Evolutionary conservation across 1,284 basidiomycete species (phyloP), one percentile per base, ranked within the genome.

Genomic region (Erythrobasidium hasegawianum): DNA sequence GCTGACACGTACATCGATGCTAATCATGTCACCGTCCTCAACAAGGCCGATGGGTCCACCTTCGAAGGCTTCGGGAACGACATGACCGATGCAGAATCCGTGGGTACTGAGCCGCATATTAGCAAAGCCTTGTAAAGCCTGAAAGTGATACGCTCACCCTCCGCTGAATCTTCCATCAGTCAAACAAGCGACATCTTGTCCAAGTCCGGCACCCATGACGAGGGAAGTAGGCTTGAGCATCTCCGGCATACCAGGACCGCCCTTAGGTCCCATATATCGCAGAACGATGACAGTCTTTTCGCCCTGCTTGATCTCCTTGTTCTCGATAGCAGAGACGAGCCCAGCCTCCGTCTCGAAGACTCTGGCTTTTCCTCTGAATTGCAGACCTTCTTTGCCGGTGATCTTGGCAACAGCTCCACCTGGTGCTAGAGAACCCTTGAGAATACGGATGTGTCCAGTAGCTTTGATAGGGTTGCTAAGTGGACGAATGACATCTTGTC

Each of bases 111-210:
- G 33, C 5, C 4, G 11, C 33, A 5, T 11, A 11, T 33, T 11
- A 33, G 33, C 33, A 11, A 33, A 33, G 33, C 33, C 87, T 71
- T 2, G 20, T 57, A 50, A 59, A 29, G 50, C 68, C 16, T 27
- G 61, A 54, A 68, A 52, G 79, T 2, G 27, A 47, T 29, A 22
- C 9, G 72, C 84, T 76, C 72, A 90, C 87, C 89, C 92, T 60
- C 94, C 95, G 29, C 89, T 92, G 83, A 98, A 98, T 47, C 95
- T 85, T 52, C 95, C 95, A 77, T 98, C 95, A 0, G 95, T 98
- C 72, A 98, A 86, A 70, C 96, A 84, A 0, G 94, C 94, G 2
- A 93, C 94, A 59, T 89, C 88, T 68, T 87, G 85, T 43, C 90
- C 87, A 18, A 97, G 82, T 43, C 95, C 95, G 59, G 94, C 94